Evolutionary conservation across 2,329 filamentous ascomycete species (phyloP).

Genomic region (Fusarium solani-melongenae): DNA sequence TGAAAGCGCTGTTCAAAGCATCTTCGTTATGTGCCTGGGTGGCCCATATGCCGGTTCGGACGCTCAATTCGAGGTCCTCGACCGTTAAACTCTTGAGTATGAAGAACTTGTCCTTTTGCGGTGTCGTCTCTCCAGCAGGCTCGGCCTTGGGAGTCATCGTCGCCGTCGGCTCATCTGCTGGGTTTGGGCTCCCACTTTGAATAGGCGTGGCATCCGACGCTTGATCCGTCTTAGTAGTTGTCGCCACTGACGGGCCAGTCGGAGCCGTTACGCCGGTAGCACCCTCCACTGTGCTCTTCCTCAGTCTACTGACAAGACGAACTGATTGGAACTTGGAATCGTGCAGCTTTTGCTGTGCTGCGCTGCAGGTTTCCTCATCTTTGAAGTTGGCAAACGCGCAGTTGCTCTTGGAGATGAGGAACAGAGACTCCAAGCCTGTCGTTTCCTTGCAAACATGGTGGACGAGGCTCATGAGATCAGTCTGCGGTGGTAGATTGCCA

Average conservation of each 20-base stretch:
- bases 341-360: constrained; percentile 86
- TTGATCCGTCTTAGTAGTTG: constrained; percentile 30
- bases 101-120: constrained; percentile 80
- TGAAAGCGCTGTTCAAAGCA: constrained; percentile 83
- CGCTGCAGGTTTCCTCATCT: constrained; percentile 78
- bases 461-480: constrained; percentile 85
- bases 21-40: constrained; percentile 95
- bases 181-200: constrained; percentile 5
- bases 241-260: constrained; percentile 63
- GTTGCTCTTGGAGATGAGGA: constrained; percentile 96
- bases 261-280: constrained; percentile 61
- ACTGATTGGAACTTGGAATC: constrained; percentile 91
- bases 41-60: constrained; percentile 90
- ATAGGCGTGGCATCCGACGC: constrained; percentile 9
- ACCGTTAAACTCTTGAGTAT: constrained; percentile 92
- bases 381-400: constrained; percentile 97
- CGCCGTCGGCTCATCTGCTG: constrained; percentile 6
- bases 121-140: constrained; percentile 10
- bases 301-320: constrained; percentile 84
- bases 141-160: background rate
- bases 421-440: constrained; percentile 84
- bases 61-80: constrained; percentile 89
- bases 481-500: constrained; percentile 88
- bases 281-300: constrained; percentile 65
- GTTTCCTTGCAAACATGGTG: constrained; percentile 88